Conservation (phyloP, 192 early-diverging fungal species). For the Coemansia brasiliensis region DNA sequence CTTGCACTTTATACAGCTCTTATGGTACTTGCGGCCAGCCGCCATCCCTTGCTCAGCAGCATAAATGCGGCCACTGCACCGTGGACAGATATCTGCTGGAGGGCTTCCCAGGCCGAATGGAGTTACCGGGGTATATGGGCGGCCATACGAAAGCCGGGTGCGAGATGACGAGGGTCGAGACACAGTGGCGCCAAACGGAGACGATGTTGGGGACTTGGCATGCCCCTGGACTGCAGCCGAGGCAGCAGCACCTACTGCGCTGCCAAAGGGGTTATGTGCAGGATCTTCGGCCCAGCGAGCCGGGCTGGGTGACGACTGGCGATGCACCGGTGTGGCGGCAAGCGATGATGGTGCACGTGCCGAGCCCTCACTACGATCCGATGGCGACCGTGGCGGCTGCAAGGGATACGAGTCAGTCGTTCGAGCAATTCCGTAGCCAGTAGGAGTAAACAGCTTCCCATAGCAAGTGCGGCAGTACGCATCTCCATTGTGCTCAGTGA, state of each 20-base stretch:
- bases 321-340: not conserved
- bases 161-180: conserved; percentile 31
- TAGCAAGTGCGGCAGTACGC: conserved; percentile 53
- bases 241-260: conserved; percentile 38
- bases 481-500: conserved; percentile 56
- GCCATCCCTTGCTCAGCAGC: conserved; percentile 45
- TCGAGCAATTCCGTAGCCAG: conserved; percentile 48
- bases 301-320: conserved; percentile 10
- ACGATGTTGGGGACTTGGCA: conserved; percentile 6
- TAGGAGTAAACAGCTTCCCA: conserved; percentile 49
- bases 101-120: conserved; percentile 16
- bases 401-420: conserved; percentile 31
- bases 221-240: conserved; percentile 37
- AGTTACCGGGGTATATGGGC: conserved; percentile 26
- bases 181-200: not conserved
- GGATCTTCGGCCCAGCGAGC: not conserved
- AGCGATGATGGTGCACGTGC: conserved; percentile 2
- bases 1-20: conserved; percentile 47
- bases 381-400: conserved; percentile 8
- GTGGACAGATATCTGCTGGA: conserved; percentile 49
- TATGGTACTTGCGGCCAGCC: conserved; percentile 57
- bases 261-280: conserved; percentile 23
- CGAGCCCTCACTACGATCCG: not conserved
- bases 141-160: conserved; percentile 33
- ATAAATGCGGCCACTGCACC: conserved; percentile 47